Evolutionary conservation across 306 rosid genomes (phyloP), one percentile per base, ranked within the genome.

Genomic region (Vigna trinervia): DNA sequence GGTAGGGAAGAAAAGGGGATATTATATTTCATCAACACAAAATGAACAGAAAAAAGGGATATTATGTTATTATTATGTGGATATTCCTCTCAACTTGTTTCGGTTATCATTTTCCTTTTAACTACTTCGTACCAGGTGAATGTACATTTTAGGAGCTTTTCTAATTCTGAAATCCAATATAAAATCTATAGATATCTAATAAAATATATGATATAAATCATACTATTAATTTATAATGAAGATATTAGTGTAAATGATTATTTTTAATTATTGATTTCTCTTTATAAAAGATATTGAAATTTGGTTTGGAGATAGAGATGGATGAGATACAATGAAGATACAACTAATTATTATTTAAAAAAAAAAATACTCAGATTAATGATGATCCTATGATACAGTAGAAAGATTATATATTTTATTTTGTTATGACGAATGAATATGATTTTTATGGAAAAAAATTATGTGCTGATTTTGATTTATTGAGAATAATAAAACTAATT

Each of bases 1-100:
- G 13, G 11, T 65, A 51, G 50, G 53, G 76, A 54, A 38, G 65
- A 38, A 54, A 53, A 26, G 15, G 66, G 76, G 60, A 65, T 65
- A 57, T 57, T 23, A 57, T 57, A 11, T 23, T 53, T 45, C 15
- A 45, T 12, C 14, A 45, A 45, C 3, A 11, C 12, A 45, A 45
- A 0, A 43, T 9, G 13, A 9, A 43, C 15, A 12, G 22, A 66
- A 43, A 11, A 14, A 13, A 36, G 38, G 54, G 51, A 12, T 58
- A 64, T 64, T 64, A 39, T 36, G 45, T 36, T 71, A 14, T 32
- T 71, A 12, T 52, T 52, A 41, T 41, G 12, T 52, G 76, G 64
- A 71, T 71, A 72, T 72, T 53, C 76, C 65, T 38, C 14, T 54
- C 39, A 38, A 53, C 5, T 22, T 20, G 17, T 52, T 22, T 71